These are phyloP conservation scores for Aspergillus sp. DNA, from an alignment of 2,329 filamentous ascomycete species.

Conservation along the genomic window DNA sequence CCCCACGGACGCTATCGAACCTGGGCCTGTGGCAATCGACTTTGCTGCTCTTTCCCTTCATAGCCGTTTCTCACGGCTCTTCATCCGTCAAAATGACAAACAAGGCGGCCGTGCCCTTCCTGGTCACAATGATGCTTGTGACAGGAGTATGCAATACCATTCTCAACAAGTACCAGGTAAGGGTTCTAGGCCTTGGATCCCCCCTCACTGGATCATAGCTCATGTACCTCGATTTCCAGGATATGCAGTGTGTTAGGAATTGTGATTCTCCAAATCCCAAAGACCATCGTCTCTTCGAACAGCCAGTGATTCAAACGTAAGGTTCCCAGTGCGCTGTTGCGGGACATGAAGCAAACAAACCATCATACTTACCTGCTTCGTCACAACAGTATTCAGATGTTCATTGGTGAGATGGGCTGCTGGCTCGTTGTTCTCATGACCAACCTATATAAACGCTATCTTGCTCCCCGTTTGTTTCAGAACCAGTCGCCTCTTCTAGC, in stretches of 20 bases:
- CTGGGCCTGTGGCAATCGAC: not conserved
- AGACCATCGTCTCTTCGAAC: constrained; percentile 76
- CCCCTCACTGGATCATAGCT: not conserved
- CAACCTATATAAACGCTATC: constrained; percentile 63
- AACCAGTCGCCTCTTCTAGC: constrained; percentile 42
- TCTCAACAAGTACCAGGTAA: constrained; percentile 91
- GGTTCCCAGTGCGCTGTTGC: constrained; percentile 12
- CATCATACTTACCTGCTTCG: not conserved
- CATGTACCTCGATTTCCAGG: constrained; percentile 46
- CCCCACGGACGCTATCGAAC: not conserved
- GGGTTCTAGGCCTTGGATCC: constrained; percentile 19
- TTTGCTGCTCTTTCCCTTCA: constrained; percentile 3
- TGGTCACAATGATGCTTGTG: constrained; percentile 94
- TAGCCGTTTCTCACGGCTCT: no score
- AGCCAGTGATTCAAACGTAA: constrained; percentile 88
- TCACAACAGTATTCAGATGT: constrained; percentile 74
- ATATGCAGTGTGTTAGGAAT: constrained; percentile 94
- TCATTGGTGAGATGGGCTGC: constrained; percentile 91
- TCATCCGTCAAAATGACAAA: constrained; percentile 60
- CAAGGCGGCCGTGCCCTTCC: constrained; percentile 71
- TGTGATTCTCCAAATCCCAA: constrained; percentile 70
- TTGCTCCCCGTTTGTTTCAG: constrained; percentile 41
- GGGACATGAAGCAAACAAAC: not conserved
- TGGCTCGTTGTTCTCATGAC: constrained; percentile 83
- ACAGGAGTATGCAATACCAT: constrained; percentile 97